Conservation (phyloP, 2,329 filamentous ascomycete genomes). For the Raffaelea albimanens region DNA sequence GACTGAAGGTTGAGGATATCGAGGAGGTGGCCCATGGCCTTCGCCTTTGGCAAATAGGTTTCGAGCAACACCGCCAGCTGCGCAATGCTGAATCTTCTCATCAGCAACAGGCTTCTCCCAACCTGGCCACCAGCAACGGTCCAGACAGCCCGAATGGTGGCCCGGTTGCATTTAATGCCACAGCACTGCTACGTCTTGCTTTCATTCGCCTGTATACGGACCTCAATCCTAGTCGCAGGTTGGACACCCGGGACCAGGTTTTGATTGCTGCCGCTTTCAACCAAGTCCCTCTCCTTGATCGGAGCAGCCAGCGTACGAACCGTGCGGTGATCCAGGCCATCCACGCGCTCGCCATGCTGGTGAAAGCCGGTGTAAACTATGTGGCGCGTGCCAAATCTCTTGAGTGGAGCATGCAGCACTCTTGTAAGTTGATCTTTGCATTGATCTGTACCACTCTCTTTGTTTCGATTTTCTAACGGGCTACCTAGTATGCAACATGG, state of each 20-base stretch:
- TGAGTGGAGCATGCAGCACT: slow-evolving; percentile 56
- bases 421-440: slow-evolving; percentile 30
- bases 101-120: slow-evolving; percentile 15
- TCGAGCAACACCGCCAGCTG: slow-evolving; percentile 45
- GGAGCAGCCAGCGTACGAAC: slow-evolving; percentile 51
- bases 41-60: slow-evolving; percentile 47
- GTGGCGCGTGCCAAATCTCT: slow-evolving; percentile 51
- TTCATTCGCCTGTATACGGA: slow-evolving; percentile 60
- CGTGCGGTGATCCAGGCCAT: slow-evolving; percentile 58
- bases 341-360: slow-evolving; percentile 58
- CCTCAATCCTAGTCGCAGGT: slow-evolving; percentile 48
- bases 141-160: slow-evolving; percentile 30
- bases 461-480: too few species aligned
- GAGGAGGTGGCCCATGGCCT: slow-evolving; percentile 47
- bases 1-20: slow-evolving; percentile 43
- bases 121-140: background rate
- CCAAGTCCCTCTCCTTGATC: slow-evolving; percentile 46
- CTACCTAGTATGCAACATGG: slow-evolving; percentile 55
- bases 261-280: slow-evolving; percentile 52
- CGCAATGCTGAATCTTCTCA: slow-evolving; percentile 38
- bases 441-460: background rate
- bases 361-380: slow-evolving; percentile 54
- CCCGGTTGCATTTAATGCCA: slow-evolving; percentile 58
- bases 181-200: slow-evolving; percentile 48
- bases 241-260: slow-evolving; percentile 56